Base-by-base conservation (phyloP, 2,329 filamentous ascomycete genomes). In the Fusarium sp. region DNA sequence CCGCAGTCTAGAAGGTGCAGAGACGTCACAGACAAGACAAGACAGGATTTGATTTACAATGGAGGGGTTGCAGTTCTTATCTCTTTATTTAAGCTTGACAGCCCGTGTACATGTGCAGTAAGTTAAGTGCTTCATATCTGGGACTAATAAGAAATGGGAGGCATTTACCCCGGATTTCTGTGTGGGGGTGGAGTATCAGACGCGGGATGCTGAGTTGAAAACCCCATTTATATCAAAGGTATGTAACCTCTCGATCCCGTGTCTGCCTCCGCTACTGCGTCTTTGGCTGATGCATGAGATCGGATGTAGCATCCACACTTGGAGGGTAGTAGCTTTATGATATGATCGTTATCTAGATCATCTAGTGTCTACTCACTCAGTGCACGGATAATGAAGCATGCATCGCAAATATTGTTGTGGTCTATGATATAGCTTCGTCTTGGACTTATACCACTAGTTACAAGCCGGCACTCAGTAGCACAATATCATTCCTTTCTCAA, bases 141-240 rank as follows among this genome's bases (percentile, higher is more conserved):
- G 68, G 48, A 73, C 72, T 66, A 74, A 65, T 50, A 70, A 73
- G 61, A 67, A 70, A 58, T 44, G 45, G 59, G 65, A 70, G 47
- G 59, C 63, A 65, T 51, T 60, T 75, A 75, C 72, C 72, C 72
- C 72, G 45, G 72, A 75, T 75, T 74, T 42, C 44, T 45, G 50
- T 75, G 72, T 78, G 76, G 76, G 76, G 76, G 76, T 73, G 76
- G 76, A 73, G 75, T 67, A 70, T 61, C 70, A 71, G 55, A 72
- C 73, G 73, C 62, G 64, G 74, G 67, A 75, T 75, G 73, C 57
- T 54, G 50, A 61, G 60, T 57, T 65, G 51, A 36, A 68, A 66
- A 56, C 63, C 71, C 66, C 72, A 59, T 74, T 69, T 63, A 74
- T 68, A 58, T 30, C 54, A 24, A 15, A 48, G 30, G 42, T 35